Percentiles rank a stretch among this genome's conserved stretches.
Evolutionary conservation across 2,329 filamentous ascomycete genomes (phyloP).

Genomic region (Camillea tinctor): DNA sequence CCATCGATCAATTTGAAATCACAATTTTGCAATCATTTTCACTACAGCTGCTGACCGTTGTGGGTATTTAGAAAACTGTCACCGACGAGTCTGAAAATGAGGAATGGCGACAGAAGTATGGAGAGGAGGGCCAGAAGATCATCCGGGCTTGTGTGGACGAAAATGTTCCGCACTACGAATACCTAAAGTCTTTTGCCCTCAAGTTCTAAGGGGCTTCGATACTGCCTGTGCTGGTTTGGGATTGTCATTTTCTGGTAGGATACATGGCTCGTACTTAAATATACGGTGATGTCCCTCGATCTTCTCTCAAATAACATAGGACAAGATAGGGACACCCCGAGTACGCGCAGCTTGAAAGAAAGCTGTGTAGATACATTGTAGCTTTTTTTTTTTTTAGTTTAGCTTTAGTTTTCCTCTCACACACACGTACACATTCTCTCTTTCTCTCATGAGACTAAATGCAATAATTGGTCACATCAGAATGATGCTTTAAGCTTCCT

Average conservation of each 20-base stretch:
- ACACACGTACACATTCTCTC: too few relatives aligned
- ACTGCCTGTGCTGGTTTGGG: slow-evolving; percentile 5
- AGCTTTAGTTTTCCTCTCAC: too few relatives aligned
- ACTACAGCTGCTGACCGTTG: slow-evolving; percentile 21
- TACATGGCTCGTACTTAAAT: slow-evolving; percentile 18
- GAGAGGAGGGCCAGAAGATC: slow-evolving; percentile 65
- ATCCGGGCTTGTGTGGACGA: slow-evolving; percentile 71
- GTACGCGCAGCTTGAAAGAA: background rate
- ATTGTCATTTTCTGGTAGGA: slow-evolving; percentile 8
- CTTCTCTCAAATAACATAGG: background rate
- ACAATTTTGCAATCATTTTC: background rate
- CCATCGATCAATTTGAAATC: slow-evolving; percentile 4
- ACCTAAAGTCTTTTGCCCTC: slow-evolving; percentile 75
- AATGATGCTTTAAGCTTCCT: background rate
- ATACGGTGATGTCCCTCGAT: background rate
- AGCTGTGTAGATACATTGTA: slow-evolving; percentile 1
- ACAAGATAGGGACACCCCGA: too few relatives aligned
- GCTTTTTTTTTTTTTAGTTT: background rate
- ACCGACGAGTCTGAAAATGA: slow-evolving; percentile 65
- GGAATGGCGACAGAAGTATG: slow-evolving; percentile 74
- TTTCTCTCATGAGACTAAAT: background rate
- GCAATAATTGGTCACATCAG: background rate
- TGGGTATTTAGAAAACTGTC: slow-evolving; percentile 53
- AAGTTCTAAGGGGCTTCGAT: slow-evolving; percentile 44
- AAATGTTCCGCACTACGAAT: slow-evolving; percentile 75